Conservation (phyloP, 2,329 filamentous ascomycete species). For the Nothophaeocryptopus gaeumannii region DNA sequence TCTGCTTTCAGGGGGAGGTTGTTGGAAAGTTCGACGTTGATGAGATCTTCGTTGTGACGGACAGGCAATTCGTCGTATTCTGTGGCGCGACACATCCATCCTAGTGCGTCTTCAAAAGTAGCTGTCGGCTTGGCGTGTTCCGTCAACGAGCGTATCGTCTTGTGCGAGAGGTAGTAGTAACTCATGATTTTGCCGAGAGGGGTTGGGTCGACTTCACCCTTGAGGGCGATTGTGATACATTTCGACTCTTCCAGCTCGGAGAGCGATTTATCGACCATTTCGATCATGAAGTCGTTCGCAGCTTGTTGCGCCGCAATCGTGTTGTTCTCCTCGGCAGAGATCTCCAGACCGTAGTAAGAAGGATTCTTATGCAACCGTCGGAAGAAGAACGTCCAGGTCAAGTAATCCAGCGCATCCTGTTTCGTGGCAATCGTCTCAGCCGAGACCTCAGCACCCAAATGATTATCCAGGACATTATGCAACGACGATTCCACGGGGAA, state of each 20-base stretch:
- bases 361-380: slow-evolving; percentile 95
- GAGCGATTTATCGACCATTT: slow-evolving; percentile 84
- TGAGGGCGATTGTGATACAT: slow-evolving; percentile 78
- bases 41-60: slow-evolving; percentile 95
- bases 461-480: slow-evolving; percentile 95
- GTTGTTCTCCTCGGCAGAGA: slow-evolving; percentile 88
- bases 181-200: slow-evolving; percentile 97
- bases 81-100: slow-evolving; percentile 88
- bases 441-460: slow-evolving; percentile 90
- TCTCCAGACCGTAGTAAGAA: slow-evolving; percentile 93
- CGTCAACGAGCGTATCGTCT: slow-evolving; percentile 83
- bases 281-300: slow-evolving; percentile 92
- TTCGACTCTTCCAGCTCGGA: slow-evolving; percentile 76
- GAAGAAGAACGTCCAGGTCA: slow-evolving; percentile 99
- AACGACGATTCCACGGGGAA: slow-evolving; percentile 96
- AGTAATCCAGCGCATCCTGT: slow-evolving; percentile 93
- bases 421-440: slow-evolving; percentile 90
- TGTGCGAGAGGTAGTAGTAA: slow-evolving; percentile 95
- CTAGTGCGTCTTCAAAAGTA: slow-evolving; percentile 75
- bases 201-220: slow-evolving; percentile 85
- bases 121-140: slow-evolving; percentile 71
- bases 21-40: slow-evolving; percentile 84
- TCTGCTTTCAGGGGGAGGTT: slow-evolving; percentile 70
- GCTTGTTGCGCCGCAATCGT: slow-evolving; percentile 78
- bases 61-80: slow-evolving; percentile 98